Evolutionary conservation across 1,284 basidiomycete species (phyloP), one percentile per base, ranked within the genome.

Genomic region (Microbotryum intermedium): DNA sequence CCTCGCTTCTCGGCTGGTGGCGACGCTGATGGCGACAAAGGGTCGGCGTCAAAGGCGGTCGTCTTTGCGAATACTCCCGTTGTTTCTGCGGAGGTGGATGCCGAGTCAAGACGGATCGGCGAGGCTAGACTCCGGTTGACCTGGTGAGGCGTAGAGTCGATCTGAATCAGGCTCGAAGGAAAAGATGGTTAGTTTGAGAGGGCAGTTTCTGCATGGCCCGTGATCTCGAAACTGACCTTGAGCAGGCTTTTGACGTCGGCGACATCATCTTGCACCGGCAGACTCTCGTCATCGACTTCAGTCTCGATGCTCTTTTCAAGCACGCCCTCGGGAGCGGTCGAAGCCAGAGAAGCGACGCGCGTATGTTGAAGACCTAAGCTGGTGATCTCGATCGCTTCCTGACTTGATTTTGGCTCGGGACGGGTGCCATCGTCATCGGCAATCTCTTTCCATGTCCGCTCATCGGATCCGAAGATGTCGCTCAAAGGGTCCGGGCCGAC

Each of bases 401-500:
- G 49, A 20, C 25, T 28, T 16, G n/a, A 20, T 13, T 30, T 2
- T 9, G 39, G 11, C 42, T 60, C 28, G 42, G 57, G 11, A 21
- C 46, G 48, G 51, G 18, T 39, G 34, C 16, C 34, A n/a, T 58
- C 52, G 48, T 57, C 58, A 6, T 43, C 55, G 5, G 59, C 59
- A 11, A 69, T 53, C 2, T 60, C 43, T 6, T 29, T 58, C 69
- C 69, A 70, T 3, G 64, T 69, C 21, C 60, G 55, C 43, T 61
- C 68, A 48, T 70, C 69, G 21, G 57, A 63, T 23, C 54, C 57
- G 52, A 70, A 70, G 23, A 69, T 48, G 50, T 69, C 69, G 39
- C 48, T 59, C 21, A 66, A 59, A 7, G 57, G 61, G 34, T 66
- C 64, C 4, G 34, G 34, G 46, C 46, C 21, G 18, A 28, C 23